Conservation (phyloP, 371 early-diverging fungal species). For the Coemansia linderi region DNA sequence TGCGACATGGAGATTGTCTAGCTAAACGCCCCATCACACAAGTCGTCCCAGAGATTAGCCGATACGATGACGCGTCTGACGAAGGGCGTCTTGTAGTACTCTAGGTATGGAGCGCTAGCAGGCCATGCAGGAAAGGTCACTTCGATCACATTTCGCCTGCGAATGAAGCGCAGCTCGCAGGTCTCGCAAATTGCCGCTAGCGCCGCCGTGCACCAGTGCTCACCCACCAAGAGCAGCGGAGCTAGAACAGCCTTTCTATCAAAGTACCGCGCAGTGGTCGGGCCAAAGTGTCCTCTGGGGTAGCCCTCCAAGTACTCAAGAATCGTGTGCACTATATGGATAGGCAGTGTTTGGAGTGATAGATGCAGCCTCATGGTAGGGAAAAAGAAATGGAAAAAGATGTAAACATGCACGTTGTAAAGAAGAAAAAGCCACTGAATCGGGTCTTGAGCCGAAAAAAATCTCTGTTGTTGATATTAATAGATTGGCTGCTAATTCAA, state of each 20-base stretch:
- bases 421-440: not conserved
- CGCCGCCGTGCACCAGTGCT: not conserved
- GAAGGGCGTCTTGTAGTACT: not conserved
- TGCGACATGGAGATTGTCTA: not conserved
- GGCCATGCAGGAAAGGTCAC: slow-evolving; percentile 11
- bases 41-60: not conserved
- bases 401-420: not conserved
- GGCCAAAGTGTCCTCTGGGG: not conserved
- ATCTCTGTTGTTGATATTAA: not conserved
- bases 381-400: not conserved
- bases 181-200: not conserved
- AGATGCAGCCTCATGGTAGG: not conserved
- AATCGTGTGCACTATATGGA: not conserved
- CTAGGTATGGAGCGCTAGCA: too few species aligned
- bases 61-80: not conserved
- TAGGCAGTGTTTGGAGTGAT: slow-evolving; percentile 4
- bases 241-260: not conserved
- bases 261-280: not conserved
- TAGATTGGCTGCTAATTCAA: not conserved
- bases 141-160: not conserved
- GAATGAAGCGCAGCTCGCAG: not conserved
- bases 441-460: not conserved
- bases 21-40: slow-evolving; percentile 3
- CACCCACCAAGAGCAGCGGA: slow-evolving; percentile 3
- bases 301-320: not conserved